Base-by-base conservation (phyloP, 306 rosid species). In the Corylus americana region DNA sequence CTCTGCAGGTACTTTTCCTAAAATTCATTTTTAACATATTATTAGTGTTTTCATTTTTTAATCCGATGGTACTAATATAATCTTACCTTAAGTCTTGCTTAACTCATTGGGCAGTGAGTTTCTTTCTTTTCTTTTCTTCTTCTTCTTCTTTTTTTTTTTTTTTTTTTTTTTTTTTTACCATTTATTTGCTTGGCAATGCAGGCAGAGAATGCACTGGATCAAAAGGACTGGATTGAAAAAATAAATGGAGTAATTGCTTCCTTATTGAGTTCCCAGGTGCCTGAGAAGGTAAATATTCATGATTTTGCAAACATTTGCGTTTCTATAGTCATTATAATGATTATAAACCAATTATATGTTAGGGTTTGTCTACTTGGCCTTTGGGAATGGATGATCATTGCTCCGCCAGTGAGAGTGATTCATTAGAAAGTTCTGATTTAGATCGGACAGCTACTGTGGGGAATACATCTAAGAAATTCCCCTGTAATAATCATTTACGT, bases 151-250 rank as follows among this genome's bases (percentile, higher is more conserved):
- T 53, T 4, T 53, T 13, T n/a, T 7, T 13, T 53, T 12, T 14
- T 53, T 16, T 14, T 16, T 53, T 53, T 53, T 16, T 53, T 7
- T n/a, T 61, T 74, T 20, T 66, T 13, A 49, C 16, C 62, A 18
- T 8, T 17, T 55, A 35, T 20, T 70, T 27, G 70, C 50, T 77
- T 9, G 44, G 79, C 61, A 72, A 79, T 86, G 83, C 89, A 90
- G 95, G 97, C 97, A 39, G 96, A 92, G 86, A 92, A 88, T 89
- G 88, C 96, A 14, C 63, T 83, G 67, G 97, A 92, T 84, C 95
- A 89, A 82, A 92, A 88, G 92, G 97, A 90, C 66, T 92, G 97
- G 97, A 90, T 90, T 82, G 92, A 92, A 82, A 92, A 92, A 82
- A 92, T 90, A 74, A 92, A 87, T 11, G 93, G 96, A 79, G 97